Evolutionary conservation across 345 rosid genomes (phyloP), one percentile per base, ranked within the genome.

Genomic region (Populus pruinosa): DNA sequence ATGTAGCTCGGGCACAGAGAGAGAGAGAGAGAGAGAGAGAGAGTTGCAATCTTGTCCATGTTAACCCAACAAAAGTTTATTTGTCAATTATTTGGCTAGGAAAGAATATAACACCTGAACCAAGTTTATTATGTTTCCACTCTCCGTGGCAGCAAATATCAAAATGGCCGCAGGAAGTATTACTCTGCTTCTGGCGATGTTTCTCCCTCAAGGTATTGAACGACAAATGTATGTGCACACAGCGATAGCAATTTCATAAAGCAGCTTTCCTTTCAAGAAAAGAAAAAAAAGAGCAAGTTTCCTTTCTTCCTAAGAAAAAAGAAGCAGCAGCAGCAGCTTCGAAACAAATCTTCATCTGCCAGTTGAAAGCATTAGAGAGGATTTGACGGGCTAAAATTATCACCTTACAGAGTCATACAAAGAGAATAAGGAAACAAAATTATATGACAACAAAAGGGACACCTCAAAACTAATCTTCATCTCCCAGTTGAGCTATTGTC

Each of bases 381-480:
- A 63, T 43, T 72, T 27, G 7, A 35, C 65, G 63, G 41, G 39
- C 13, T 68, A 29, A 23, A 53, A 61, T 47, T 59, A 59, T n/a
- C 11, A 12, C 1, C 31, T 29, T 35, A 65, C 79, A 64, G 50
- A 65, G 72, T 61, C 69, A 44, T 10, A 65, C 29, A 29, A 20
- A 49, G 69, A 71, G 20, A 35, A 76, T 27, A 59, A 27, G 49
- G 55, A 27, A 76, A 27, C 56, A 2, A 67, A 77, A 78, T 63
- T 44, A 16, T 12, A 61, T 50, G 64, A 18, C 63, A 78, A 71
- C 69, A 35, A 72, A 78, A 56, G 64, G 71, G 41, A 70, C 62
- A 75, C 44, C 69, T 72, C 69, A 68, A 73, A 79, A 74, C 55
- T 63, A 69, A 36, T 67, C 83, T 75, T 69, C 64, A 75, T 63